Base-by-base conservation (phyloP, 768 basidiomycete genomes). In the Boletus subcaerulescens region DNA sequence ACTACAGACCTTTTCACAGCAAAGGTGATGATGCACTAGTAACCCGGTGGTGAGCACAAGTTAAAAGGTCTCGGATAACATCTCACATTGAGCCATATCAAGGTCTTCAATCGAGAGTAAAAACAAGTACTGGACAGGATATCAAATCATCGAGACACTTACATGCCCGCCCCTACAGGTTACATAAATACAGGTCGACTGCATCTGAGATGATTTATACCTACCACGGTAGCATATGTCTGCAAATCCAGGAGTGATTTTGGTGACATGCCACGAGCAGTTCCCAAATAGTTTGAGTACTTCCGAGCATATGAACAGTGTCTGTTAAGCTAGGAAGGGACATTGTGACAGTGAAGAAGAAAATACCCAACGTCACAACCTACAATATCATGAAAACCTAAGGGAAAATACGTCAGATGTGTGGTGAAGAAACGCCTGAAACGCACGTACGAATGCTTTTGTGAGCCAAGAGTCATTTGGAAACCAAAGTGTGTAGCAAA, bases 401-500 rank as follows among this genome's bases (percentile, higher is more conserved):
- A 10, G 20, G 22, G 7, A 33, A 22, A 35, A 43, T 5, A 31
- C 4, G 7, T 57, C 31, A 48, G 31, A 42, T 14, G 2, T 2
- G 14, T 12, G 2, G 18, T 10, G 13, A 33, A 36, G 36, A 26
- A 33, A 45, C 26, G 7, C 1, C 2, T 8, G 14, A 35, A 14
- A 26, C 22, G 11, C 17, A n/a, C 58, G 2, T 44, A 62, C 60
- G 1, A 52, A 26, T 29, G 45, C 29, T 32, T 58, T 61, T 1
- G 39, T 35, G 14, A n/a, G 20, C 46, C 33, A 35, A 3, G 33
- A 24, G 33, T 61, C 60, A 1, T 52, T 12, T 1, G 59, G 60
- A 36, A 61, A 61, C 59, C 54, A 61, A 36, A 17, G 17, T 3
- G 11, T 0, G n/a, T 60, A 60, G 15, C 47, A 56, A 10, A 52